Percentiles rank a stretch among this genome's conserved stretches.
Conservation (phyloP, 495 filamentous ascomycete genomes). For the Penicillium argentinense region DNA sequence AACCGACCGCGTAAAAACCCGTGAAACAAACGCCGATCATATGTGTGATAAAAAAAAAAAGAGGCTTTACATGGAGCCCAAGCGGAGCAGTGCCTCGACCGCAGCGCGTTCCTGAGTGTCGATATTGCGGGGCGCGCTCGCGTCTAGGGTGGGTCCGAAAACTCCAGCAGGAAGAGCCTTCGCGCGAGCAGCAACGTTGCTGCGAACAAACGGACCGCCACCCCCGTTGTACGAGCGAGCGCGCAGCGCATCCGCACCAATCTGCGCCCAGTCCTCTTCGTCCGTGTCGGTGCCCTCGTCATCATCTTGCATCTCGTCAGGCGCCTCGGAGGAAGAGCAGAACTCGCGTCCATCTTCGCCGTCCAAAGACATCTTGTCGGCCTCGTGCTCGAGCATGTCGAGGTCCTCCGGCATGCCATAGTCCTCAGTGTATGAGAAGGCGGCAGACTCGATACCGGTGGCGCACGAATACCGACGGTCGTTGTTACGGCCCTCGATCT, state of each 20-base stretch:
- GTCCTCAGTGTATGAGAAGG: constrained; percentile 71
- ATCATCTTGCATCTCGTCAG: constrained; percentile 61
- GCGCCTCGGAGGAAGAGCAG: constrained; percentile 72
- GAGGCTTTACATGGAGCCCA: constrained; percentile 78
- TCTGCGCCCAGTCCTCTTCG: constrained; percentile 93
- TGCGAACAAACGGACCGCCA: constrained; percentile 34
- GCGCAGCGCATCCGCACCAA: constrained; percentile 82
- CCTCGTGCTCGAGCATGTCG: constrained; percentile 79
- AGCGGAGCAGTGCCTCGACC: constrained; percentile 77
- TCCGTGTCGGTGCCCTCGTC: constrained; percentile 87
- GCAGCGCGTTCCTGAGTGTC: constrained; percentile 71
- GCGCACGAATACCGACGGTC: constrained; percentile 47
- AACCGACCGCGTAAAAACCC: constrained; percentile 10
- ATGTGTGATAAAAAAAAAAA: constrained; percentile 16
- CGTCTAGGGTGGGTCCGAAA: constrained; percentile 35
- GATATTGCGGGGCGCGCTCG: constrained; percentile 38
- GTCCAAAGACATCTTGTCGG: constrained; percentile 95
- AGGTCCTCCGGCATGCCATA: constrained; percentile 51
- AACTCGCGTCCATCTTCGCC: constrained; percentile 61
- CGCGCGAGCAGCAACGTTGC: constrained; percentile 22
- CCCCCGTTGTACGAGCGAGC: constrained; percentile 59
- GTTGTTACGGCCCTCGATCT: constrained; percentile 55
- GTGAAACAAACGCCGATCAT: constrained; percentile 29
- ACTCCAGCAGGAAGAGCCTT: constrained; percentile 44
- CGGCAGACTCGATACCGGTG: constrained; percentile 68